phyloP scores from a whole-genome alignment of 208 protist genomes.

The Balamuthia mandrillaris region DNA sequence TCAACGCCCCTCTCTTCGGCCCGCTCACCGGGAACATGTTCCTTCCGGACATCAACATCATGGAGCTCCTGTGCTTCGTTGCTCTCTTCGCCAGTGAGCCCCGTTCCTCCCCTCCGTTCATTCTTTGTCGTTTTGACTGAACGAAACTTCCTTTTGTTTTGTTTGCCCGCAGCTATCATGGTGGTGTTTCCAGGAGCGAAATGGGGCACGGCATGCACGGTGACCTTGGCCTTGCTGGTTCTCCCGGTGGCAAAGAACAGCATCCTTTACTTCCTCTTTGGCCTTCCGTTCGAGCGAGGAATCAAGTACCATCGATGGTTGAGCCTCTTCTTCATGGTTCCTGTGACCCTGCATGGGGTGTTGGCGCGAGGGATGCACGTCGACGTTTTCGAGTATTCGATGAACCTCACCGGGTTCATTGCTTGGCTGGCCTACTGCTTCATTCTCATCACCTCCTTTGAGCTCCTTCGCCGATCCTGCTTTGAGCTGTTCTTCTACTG shows the following conservation, averaged over 20 bases:
- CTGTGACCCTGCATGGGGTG: too few species aligned
- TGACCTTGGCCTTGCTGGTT: not conserved
- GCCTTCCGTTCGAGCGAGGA: not conserved
- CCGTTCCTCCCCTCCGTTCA: not conserved
- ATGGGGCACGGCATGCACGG: not conserved
- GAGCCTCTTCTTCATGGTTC: too few species aligned
- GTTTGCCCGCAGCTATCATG: not conserved
- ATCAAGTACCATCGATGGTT: slow-evolving; percentile 27
- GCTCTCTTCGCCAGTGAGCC: not conserved
- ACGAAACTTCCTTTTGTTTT: not conserved
- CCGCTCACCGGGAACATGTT: not conserved
- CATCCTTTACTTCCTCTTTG: not conserved
- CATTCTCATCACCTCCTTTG: not conserved
- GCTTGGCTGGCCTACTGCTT: not conserved
- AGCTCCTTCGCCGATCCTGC: not conserved
- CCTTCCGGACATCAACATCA: slow-evolving; percentile 3
- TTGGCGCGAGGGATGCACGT: too few species aligned
- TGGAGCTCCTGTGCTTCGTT: not conserved
- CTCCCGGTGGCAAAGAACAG: not conserved
- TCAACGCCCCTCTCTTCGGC: not conserved
- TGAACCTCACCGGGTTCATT: too few species aligned
- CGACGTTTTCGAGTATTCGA: too few species aligned
- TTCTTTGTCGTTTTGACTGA: too few species aligned
- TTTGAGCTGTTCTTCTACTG: slow-evolving; percentile 28
- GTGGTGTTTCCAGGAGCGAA: not conserved